Conservation (phyloP, 1,139 yeast species). For the Saccharomyces hybrid region DNA sequence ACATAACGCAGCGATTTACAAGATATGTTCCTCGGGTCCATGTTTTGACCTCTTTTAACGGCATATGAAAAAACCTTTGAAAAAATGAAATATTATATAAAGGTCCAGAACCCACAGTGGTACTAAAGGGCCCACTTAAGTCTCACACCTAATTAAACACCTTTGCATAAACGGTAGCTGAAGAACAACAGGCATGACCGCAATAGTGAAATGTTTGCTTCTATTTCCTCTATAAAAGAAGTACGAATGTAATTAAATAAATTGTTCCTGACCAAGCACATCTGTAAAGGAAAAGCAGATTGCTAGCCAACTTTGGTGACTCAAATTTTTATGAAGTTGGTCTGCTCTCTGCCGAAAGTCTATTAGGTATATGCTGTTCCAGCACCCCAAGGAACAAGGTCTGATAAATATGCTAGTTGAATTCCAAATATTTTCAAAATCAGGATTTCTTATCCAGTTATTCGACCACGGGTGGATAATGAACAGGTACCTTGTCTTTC, state of each 20-base stretch:
- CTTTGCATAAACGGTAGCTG: neutral
- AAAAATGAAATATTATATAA: neutral
- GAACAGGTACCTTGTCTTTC: constrained; percentile 24
- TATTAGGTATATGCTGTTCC: neutral
- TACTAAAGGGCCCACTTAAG: neutral
- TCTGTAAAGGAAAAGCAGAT: neutral
- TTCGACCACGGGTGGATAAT: constrained; percentile 35
- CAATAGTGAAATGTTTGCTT: neutral
- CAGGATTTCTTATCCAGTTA: constrained; percentile 9
- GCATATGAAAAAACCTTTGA: neutral
- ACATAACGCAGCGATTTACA: neutral
- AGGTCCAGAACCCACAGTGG: neutral
- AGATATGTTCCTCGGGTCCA: neutral
- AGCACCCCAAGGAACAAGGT: neutral
- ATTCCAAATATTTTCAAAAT: neutral
- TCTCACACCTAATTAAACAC: neutral
- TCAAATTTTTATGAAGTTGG: neutral
- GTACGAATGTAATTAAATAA: neutral
- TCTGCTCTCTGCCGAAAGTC: neutral
- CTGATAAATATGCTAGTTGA: neutral
- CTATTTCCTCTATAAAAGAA: neutral
- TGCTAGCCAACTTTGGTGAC: neutral
- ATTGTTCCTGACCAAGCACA: neutral
- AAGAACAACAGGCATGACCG: neutral
- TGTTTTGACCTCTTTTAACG: neutral